phyloP scores from a whole-genome alignment of 257 asterid species.

The Schizonepeta tenuifolia region DNA sequence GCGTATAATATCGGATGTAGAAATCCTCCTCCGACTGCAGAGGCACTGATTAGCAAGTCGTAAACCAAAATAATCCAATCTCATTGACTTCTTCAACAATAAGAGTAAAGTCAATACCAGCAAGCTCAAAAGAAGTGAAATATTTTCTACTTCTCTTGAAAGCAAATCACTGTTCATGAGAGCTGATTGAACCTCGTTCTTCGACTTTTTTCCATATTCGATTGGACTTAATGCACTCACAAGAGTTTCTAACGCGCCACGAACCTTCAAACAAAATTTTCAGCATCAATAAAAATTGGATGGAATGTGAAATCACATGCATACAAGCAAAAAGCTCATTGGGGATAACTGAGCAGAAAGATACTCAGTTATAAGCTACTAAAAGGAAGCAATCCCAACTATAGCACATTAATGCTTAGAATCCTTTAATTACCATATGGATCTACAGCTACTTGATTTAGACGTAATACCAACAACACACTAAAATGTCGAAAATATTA shows the following conservation, averaged over 20 bases:
- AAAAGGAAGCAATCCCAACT: background rate
- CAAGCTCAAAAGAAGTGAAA: conserved; percentile 86
- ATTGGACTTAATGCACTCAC: conserved; percentile 79
- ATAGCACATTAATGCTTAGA: no score
- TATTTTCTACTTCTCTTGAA: conserved; percentile 82
- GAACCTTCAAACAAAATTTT: conserved; percentile 60
- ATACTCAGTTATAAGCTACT: conserved; percentile 4
- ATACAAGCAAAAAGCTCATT: conserved; percentile 24
- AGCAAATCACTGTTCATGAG: conserved; percentile 85
- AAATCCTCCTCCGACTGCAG: conserved; percentile 95
- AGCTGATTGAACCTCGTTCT: conserved; percentile 85
- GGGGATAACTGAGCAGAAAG: conserved; percentile 16
- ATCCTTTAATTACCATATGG: no score
- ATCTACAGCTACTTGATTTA: background rate
- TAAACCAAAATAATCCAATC: conserved; percentile 21
- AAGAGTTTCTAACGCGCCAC: conserved; percentile 88
- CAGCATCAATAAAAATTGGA: conserved; percentile 26
- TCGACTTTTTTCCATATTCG: conserved; percentile 60
- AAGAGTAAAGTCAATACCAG: conserved; percentile 53
- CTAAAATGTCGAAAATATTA: background rate
- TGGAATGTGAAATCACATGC: conserved; percentile 20
- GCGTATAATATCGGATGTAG: conserved; percentile 86
- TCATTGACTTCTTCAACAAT: conserved; percentile 29
- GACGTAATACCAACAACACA: background rate
- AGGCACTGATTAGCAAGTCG: conserved; percentile 40